Evolutionary conservation across 176 grass and related monocot genomes (phyloP), one percentile per base, ranked within the genome.

Genomic region (Oryza longistaminata): DNA sequence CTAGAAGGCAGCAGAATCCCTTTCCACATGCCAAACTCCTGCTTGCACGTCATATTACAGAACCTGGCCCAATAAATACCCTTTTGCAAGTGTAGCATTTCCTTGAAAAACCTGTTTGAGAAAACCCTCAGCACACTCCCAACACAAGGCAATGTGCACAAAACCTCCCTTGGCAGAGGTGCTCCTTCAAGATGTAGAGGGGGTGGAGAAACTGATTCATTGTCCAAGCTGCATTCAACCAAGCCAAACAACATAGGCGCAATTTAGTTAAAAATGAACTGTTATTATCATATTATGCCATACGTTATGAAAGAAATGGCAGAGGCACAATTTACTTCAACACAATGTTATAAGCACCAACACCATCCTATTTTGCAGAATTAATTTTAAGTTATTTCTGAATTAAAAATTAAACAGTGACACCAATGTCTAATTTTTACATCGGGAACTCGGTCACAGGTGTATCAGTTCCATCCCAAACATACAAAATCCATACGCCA

Each of bases 401-500:
- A 82, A 73, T 58, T 70, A 64, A 9, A 82, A 61, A 35, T 76
- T 34, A 73, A 77, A 83, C 29, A 82, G 75, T 34, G 31, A 70
- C 45, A 74, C 76, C 15, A 11, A 34, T 48, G 11, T 81, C 68
- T 50, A 37, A 78, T 37, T 81, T 81, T 3, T 92, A 87, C 84
- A 35, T 68, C 70, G 79, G 82, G 78, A 91, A 66, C 44, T 78
- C 74, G 67, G 53, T 34, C 46, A 92, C 78, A 86, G 92, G 84
- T 81, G 88, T 75, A 83, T 97, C 90, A 69, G 92, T 97, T 88
- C 95, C 92, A 93, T 97, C 95, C 95, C 95, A 97, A 46, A 93
- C 91, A 85, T 94, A 95, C 61, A 88, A 90, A 78, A 95, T 83
- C 82, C 71, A 85, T 48, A 86, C 78, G 1, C 81, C 73, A 16